Base-by-base conservation (phyloP, 1,139 yeast species). In the Nadsonia starkeyi-henricii region DNA sequence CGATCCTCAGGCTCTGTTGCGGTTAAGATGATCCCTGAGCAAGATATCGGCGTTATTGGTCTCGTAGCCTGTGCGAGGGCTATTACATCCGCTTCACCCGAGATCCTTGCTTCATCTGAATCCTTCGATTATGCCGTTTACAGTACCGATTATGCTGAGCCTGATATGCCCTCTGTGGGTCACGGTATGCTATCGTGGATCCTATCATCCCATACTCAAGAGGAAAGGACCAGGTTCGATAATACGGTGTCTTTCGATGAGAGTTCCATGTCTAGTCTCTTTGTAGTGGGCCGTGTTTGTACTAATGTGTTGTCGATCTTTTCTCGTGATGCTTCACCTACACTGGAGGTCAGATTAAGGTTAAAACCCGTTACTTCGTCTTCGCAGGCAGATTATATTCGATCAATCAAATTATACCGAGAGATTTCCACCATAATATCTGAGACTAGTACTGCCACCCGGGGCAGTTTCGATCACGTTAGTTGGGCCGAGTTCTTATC, bases 81-180 rank as follows among this genome's bases (percentile, higher is more conserved):
- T 9, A 47, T 47, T 33, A 28, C 42, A 20, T 26, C 44, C 2
- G 46, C 49, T 17, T 47, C 49, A 18, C 49, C 49, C 13, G 49
- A 47, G 28, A 47, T 47, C 5, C 46, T 47, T 1, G 43, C 49
- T 9, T 15, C 49, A 4, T 43, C 46, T 2, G 44, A 43, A 15
- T 39, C 44, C 19, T 43, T 45, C 18, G 72, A 68, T 48, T 69
- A 61, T 53, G 65, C 68, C 18, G 70, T 68, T 2, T 69, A 68
- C 51, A 60, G 70, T 2, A 60, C 57, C n/a, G 72, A 68, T 54
- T 62, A 58, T 52, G 58, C 68, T 13, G 72, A 68, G 53, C 60
- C 60, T 5, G 69, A 59, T 48, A 52, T 54, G 45, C 71, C 72
- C 7, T 53, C 63, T 41, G 69, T 67, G 42, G 70, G 71, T 18